Percentiles rank a stretch among this genome's conserved stretches.
phyloP scores from a whole-genome alignment of 306 rosid genomes.

The Psophocarpus tetragonolobus region DNA sequence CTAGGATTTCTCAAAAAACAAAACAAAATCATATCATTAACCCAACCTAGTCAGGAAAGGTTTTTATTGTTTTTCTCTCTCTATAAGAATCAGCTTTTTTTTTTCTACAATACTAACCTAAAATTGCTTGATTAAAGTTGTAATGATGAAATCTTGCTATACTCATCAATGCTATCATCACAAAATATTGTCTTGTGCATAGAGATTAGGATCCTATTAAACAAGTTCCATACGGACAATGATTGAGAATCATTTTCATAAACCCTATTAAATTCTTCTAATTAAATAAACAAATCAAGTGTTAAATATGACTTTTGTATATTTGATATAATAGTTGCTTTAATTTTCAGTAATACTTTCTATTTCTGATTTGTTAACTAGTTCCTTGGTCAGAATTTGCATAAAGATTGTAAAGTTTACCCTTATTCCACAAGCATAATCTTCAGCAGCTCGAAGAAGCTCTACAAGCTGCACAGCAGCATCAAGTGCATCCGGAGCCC shows the following conservation, averaged over 20 bases:
- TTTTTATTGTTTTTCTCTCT: neutral
- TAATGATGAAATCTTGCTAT: neutral
- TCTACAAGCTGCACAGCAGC: slow-evolving; percentile 93
- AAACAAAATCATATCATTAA: neutral
- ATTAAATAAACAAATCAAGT: neutral
- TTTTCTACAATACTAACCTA: neutral
- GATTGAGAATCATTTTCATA: neutral
- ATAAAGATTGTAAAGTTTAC: slow-evolving; percentile 48
- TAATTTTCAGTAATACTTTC: neutral
- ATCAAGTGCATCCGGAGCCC: slow-evolving; percentile 99
- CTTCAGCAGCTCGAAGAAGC: slow-evolving; percentile 96
- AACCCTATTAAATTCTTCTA: neutral
- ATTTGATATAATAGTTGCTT: neutral
- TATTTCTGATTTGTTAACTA: neutral
- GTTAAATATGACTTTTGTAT: neutral
- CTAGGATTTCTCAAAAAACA: too few relatives aligned
- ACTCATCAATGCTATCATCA: neutral
- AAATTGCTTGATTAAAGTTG: neutral
- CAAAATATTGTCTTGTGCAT: slow-evolving; percentile 28
- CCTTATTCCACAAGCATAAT: slow-evolving; percentile 84
- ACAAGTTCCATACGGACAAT: neutral
- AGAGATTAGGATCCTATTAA: neutral
- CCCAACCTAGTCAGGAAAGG: neutral
- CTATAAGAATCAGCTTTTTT: neutral
- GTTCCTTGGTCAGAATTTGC: neutral